These are phyloP conservation scores for Nicotiana knightiana DNA, from an alignment of 257 asterid genomes.

Conservation along the genomic window DNA sequence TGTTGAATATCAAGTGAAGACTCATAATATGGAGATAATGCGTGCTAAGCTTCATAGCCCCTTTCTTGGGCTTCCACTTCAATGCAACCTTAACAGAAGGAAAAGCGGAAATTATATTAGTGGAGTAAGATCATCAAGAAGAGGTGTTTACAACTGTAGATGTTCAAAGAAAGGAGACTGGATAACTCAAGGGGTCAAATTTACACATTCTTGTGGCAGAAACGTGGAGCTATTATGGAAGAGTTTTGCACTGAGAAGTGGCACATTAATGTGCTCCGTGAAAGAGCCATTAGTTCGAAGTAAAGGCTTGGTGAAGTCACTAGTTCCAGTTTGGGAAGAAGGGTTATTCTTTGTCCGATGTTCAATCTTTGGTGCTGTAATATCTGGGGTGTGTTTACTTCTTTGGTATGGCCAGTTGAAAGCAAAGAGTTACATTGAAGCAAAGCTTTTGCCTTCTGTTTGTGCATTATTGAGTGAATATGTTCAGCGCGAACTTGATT, in stretches of 20 bases:
- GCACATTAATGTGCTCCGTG: slow-evolving; percentile 56
- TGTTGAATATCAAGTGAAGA: slow-evolving; percentile 22
- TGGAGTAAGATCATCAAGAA: slow-evolving; percentile 33
- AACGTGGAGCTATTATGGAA: slow-evolving; percentile 61
- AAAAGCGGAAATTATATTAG: slow-evolving; percentile 24
- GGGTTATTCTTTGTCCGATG: slow-evolving; percentile 81
- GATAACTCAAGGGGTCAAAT: slow-evolving; percentile 55
- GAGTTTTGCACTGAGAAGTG: slow-evolving; percentile 51
- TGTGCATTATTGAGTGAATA: slow-evolving; percentile 60
- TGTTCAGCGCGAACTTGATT: slow-evolving; percentile 79
- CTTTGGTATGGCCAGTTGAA: slow-evolving; percentile 77
- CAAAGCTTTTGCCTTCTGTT: slow-evolving; percentile 72
- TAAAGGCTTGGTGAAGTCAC: slow-evolving; percentile 53
- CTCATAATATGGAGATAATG: slow-evolving; percentile 33
- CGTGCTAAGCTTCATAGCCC: slow-evolving; percentile 47
- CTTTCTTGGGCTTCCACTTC: slow-evolving; percentile 57
- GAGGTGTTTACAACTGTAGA: slow-evolving; percentile 35
- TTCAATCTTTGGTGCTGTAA: slow-evolving; percentile 66
- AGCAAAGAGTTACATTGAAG: slow-evolving; percentile 72
- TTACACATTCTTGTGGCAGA: slow-evolving; percentile 58
- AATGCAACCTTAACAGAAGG: slow-evolving; percentile 32
- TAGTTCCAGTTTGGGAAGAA: slow-evolving; percentile 82
- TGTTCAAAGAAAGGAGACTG: slow-evolving; percentile 64
- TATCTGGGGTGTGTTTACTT: slow-evolving; percentile 78
- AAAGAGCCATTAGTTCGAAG: slow-evolving; percentile 59